Percentiles rank a stretch among this genome's conserved stretches.
Evolutionary conservation across 441 rosid species (phyloP).

Genomic region (Adansonia gregorii): DNA sequence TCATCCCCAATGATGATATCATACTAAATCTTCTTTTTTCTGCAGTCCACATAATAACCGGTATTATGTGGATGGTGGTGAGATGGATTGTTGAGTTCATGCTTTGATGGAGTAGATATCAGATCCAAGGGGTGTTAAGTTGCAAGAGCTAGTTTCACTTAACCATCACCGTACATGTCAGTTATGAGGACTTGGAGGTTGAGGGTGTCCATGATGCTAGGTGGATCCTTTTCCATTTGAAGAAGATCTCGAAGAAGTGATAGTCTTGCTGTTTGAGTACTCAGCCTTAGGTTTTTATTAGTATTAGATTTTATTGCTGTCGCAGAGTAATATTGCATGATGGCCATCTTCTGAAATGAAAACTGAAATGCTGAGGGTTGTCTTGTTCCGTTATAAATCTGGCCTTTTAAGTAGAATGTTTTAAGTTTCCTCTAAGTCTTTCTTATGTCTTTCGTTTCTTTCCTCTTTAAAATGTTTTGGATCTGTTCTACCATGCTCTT

Average conservation of each 20-base stretch:
- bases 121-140: not conserved
- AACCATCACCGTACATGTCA: not conserved
- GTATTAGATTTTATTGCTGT: not conserved
- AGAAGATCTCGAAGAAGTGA: not conserved
- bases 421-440: not conserved
- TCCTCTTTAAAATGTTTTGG: not conserved
- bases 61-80: not conserved
- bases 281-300: not conserved
- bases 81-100: not conserved
- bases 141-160: not conserved
- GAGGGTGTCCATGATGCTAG: not conserved
- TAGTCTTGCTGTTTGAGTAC: not conserved
- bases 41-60: not conserved
- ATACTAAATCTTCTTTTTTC: no score
- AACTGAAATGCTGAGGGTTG: not conserved
- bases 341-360: not conserved
- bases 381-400: not conserved
- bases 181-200: not conserved
- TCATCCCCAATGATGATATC: no score
- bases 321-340: not conserved
- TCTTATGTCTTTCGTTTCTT: not conserved
- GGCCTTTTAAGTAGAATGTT: not conserved
- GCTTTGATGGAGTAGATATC: not conserved
- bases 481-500: not conserved
- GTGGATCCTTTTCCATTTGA: not conserved